Evolutionary conservation across 257 asterid genomes (phyloP), one percentile per base, ranked within the genome.

Genomic region (Paraleonurus japonicus): DNA sequence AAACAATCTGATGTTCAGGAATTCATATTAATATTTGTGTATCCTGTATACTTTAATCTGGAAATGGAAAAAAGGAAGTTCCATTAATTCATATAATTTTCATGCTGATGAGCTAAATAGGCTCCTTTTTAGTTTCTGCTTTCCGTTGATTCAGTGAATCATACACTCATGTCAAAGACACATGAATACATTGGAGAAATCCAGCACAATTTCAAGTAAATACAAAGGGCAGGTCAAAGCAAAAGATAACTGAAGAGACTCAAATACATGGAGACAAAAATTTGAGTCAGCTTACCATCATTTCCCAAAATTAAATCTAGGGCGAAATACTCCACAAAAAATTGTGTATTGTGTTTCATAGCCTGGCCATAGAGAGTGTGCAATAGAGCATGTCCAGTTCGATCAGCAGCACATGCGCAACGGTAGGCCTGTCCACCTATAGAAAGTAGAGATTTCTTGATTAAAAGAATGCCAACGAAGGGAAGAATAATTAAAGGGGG

Each of bases 331-430:
- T 94, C 99, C 78, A 94, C 97, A 57, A 94, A 94, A 79, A 91
- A 94, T 72, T 94, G 96, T 15, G 99, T 94, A 77, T 94, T 94
- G 78, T 94, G 99, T 71, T 91, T 91, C 97, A 94, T 91, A 74
- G 99, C 97, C 84, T 94, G 99, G 78, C 99, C 99, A 78, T 94
- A 91, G 43, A 94, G 93, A 61, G 99, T 91, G 78, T 94, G 99
- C 90, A 94, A 73, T 76, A 94, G 79, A 75, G 99, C 98, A 83
- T 94, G 99, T 43, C 99, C 99, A 35, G 99, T 94, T 67, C 99
- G 93, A 84, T 94, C 98, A 71, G 99, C 99, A 78, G 99, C 99
- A 83, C 97, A 91, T 23, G 97, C 97, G 80, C 99, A 94, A 32
- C 97, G 97, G 73, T 94, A 94, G 11, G 99, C 99, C 80, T 94